Percentiles rank a stretch among this genome's conserved stretches.
phyloP scores from a whole-genome alignment of 2,329 filamentous ascomycete genomes.

The Clonostachys chloroleuca region DNA sequence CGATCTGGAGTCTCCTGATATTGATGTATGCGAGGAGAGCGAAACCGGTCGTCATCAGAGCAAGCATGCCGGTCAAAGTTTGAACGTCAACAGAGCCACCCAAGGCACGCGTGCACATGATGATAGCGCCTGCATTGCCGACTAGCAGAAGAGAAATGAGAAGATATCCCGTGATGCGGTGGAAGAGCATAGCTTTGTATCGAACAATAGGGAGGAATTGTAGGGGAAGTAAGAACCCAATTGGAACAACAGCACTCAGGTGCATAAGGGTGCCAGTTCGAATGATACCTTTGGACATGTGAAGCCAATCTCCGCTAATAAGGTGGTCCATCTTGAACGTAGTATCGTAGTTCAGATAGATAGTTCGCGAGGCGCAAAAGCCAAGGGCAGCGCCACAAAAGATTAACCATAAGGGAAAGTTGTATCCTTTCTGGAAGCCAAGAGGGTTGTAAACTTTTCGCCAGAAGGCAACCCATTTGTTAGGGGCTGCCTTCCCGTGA shows the following conservation, averaged over 20 bases:
- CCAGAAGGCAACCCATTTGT: neutral
- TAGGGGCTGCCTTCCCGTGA: neutral
- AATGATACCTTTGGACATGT: conserved; percentile 23
- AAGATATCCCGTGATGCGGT: conserved; percentile 54
- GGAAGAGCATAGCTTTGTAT: conserved; percentile 42
- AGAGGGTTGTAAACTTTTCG: conserved; percentile 32
- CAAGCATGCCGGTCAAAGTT: conserved; percentile 38
- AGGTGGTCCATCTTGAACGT: conserved; percentile 14
- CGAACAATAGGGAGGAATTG: conserved; percentile 42
- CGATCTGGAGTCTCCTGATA: conserved; percentile 53
- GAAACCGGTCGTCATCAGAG: conserved; percentile 35
- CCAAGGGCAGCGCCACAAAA: conserved; percentile 35
- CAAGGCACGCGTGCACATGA: conserved; percentile 47
- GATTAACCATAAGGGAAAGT: conserved; percentile 49
- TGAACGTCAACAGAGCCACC: conserved; percentile 45
- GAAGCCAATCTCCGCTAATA: conserved; percentile 26
- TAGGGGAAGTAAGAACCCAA: conserved; percentile 30
- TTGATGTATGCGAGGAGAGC: conserved; percentile 42
- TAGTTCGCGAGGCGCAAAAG: conserved; percentile 41
- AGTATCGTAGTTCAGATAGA: conserved; percentile 39
- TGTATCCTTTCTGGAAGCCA: conserved; percentile 54
- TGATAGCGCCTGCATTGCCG: conserved; percentile 27
- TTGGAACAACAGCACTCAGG: conserved; percentile 34
- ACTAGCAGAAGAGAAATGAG: neutral
- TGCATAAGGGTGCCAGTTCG: conserved; percentile 36